These are phyloP conservation scores for Malbranchea cinnamomea DNA, from an alignment of 2,329 filamentous ascomycete species.

Conservation along the genomic window DNA sequence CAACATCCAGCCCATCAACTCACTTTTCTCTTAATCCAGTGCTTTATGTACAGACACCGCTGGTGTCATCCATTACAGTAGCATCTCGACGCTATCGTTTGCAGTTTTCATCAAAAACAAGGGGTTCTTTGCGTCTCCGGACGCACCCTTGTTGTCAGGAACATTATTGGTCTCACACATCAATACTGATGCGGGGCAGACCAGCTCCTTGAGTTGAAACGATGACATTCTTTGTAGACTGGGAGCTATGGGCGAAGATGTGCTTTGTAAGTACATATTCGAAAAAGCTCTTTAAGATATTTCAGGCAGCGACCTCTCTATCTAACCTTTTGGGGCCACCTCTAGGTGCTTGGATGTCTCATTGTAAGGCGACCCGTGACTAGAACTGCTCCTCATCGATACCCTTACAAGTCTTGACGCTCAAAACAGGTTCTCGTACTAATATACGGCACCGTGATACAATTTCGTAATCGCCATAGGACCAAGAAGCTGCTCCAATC, in stretches of 20 bases:
- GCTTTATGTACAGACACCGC: too few relatives aligned
- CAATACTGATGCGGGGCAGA: too few relatives aligned
- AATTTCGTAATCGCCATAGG: conserved; percentile 40
- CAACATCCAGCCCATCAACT: too few relatives aligned
- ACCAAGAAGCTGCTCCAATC: conserved; percentile 48
- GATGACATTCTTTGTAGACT: conserved; percentile 57
- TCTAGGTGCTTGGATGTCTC: conserved; percentile 54
- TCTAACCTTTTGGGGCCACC: conserved; percentile 10
- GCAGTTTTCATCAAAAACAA: too few relatives aligned
- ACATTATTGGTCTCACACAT: too few relatives aligned
- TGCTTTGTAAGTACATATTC: conserved; percentile 54
- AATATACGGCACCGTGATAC: conserved; percentile 49
- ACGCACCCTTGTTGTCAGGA: too few relatives aligned
- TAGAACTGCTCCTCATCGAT: conserved; percentile 5
- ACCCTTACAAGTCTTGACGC: conserved; percentile 3
- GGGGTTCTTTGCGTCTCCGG: too few relatives aligned
- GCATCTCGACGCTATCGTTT: too few relatives aligned
- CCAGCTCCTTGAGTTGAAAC: too few relatives aligned
- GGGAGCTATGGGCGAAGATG: conserved; percentile 81
- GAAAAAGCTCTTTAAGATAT: background rate
- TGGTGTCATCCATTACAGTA: too few relatives aligned
- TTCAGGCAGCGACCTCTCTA: background rate
- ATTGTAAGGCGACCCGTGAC: conserved; percentile 36
- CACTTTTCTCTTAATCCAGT: too few relatives aligned
- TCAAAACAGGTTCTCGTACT: conserved; percentile 45